Base-by-base conservation (phyloP, 495 filamentous ascomycete species). In the Cladorrhinum samala region DNA sequence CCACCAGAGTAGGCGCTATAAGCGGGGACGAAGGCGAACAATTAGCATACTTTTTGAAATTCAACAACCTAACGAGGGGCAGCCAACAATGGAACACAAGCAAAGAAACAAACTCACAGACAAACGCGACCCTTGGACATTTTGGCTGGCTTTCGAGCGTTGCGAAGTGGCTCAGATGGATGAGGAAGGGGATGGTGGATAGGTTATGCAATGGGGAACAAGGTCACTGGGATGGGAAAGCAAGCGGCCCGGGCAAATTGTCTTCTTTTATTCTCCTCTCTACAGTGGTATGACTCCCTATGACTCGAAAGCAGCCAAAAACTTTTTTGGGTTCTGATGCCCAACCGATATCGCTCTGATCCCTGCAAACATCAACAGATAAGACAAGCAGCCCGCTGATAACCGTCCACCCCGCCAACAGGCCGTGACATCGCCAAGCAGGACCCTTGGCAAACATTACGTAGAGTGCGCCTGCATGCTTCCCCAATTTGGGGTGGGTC, bases 81-180 rank as follows among this genome's bases (percentile, higher is more conserved):
- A 23, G 53, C 23, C 39, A 13, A 43, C 20, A 33, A 23, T 46
- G 11, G 19, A 39, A 2, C 37, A 21, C n/a, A 40, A 50, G 20
- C 46, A 42, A 55, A 38, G 36, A 13, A 45, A 27, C 42, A 17
- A 25, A 71, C 70, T 70, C 39, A 73, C 69, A 74, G 67, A 67
- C 71, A 74, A 55, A 74, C 71, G 42, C 71, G 71, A 49, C 69
- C 71, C 56, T 74, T 72, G 53, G 69, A 68, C 71, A 65, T 65
- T 51, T 45, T 62, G 52, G 49, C 17, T 43, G 25, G 8, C 18
- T 39, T 17, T 38, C 17, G 13, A 49, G 42, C n/a, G 4, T 13
- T 36, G 33, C 49, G 8, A 13, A 11, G 37, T 17, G 21, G 14
- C 16, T 8, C 37, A 46, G 11, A 1, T 40, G 52, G 14, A 33